Conservation (phyloP, 345 rosid species). For the Murraya paniculata region DNA sequence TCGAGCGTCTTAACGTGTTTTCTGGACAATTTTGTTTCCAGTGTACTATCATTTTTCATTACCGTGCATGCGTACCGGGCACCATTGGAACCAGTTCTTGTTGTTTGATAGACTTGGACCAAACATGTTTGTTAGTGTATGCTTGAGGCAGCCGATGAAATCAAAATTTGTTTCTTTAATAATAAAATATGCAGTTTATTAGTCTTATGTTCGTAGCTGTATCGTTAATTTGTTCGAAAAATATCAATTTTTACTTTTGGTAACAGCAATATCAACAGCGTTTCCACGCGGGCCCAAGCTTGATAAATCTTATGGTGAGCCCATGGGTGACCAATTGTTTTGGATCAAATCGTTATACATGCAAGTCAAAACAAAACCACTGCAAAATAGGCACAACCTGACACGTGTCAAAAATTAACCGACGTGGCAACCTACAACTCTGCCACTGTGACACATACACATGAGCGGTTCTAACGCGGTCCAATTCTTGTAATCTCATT, state of each 20-base stretch:
- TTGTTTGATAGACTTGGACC: not conserved
- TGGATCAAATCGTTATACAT: not conserved
- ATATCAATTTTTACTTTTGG: too few species aligned
- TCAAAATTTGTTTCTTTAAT: not conserved
- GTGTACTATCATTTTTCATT: not conserved
- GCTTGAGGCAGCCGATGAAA: not conserved
- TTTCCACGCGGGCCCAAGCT: too few species aligned
- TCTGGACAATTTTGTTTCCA: not conserved
- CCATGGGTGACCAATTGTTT: not conserved
- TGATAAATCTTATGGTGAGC: not conserved
- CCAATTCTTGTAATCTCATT: not conserved
- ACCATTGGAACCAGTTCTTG: not conserved
- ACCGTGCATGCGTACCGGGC: not conserved
- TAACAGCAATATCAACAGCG: too few species aligned
- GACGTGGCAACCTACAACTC: constrained; percentile 8
- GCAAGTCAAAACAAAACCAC: not conserved
- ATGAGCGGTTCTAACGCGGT: not conserved
- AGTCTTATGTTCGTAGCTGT: too few species aligned
- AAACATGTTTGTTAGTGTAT: not conserved
- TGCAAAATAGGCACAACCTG: not conserved
- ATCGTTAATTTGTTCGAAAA: too few species aligned
- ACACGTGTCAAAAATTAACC: not conserved
- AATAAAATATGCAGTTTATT: too few species aligned
- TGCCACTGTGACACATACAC: constrained; percentile 1
- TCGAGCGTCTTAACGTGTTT: constrained; percentile 1